Evolutionary conservation across 306 rosid genomes (phyloP).

Genomic region (Canavalia ensiformis): DNA sequence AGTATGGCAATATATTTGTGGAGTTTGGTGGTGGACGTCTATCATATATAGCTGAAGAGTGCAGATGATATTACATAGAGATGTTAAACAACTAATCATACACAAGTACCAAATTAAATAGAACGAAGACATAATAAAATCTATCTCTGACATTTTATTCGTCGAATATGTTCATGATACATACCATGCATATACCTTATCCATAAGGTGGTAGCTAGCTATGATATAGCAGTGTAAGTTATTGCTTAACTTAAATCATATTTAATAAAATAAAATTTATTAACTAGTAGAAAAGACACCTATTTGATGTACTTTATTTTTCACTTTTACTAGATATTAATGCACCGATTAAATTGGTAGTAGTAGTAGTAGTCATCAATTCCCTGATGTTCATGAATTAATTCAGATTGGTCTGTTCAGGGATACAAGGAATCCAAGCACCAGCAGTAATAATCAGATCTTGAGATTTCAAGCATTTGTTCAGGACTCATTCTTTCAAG

Average conservation of each 20-base stretch:
- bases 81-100: too few species aligned
- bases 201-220: not conserved
- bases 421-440: constrained; percentile 72
- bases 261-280: not conserved
- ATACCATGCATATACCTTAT: not conserved
- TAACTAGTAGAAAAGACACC: not conserved
- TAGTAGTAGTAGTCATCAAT: not conserved
- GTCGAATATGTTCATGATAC: not conserved
- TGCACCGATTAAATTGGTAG: not conserved
- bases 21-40: too few species aligned
- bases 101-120: too few species aligned
- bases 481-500: constrained; percentile 89
- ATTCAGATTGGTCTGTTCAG: constrained; percentile 29
- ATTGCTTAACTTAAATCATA: not conserved
- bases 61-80: too few species aligned
- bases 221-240: constrained; percentile 6
- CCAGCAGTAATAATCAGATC: constrained; percentile 97
- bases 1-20: too few species aligned
- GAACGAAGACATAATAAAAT: too few species aligned
- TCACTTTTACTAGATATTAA: not conserved
- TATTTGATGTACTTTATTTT: constrained; percentile 11
- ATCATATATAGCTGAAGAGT: too few species aligned
- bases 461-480: constrained; percentile 80
- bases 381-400: not conserved
- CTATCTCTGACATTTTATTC: too few species aligned